phyloP scores from a whole-genome alignment of 2,329 filamentous ascomycete genomes.

The Trichoderma sp. region DNA sequence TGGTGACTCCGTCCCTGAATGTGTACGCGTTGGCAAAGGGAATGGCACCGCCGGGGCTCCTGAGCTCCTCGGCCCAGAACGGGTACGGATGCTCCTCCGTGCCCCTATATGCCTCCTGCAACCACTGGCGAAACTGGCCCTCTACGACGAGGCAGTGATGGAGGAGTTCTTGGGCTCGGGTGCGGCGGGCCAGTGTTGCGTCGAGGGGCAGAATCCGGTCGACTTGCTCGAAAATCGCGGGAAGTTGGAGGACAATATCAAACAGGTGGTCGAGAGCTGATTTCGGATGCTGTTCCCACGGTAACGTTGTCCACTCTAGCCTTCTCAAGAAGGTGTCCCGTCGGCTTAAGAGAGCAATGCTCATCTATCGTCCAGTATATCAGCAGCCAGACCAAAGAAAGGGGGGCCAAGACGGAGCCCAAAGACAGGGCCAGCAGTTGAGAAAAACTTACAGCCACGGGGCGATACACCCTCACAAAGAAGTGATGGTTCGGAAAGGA shows the following conservation, averaged over 20 bases:
- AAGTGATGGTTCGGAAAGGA: slow-evolving; percentile 60
- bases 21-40: slow-evolving; percentile 51
- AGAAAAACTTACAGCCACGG: slow-evolving; percentile 50
- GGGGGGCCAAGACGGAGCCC: background rate
- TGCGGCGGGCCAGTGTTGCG: slow-evolving; percentile 46
- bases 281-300: slow-evolving; percentile 57
- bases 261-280: slow-evolving; percentile 55
- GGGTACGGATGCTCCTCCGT: slow-evolving; percentile 38
- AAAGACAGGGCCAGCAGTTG: background rate
- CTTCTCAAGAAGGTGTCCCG: slow-evolving; percentile 54
- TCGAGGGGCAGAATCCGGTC: slow-evolving; percentile 48
- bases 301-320: slow-evolving; percentile 54
- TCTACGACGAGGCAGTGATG: slow-evolving; percentile 53
- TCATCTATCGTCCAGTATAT: slow-evolving; percentile 41
- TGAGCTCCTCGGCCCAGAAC: slow-evolving; percentile 47
- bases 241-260: slow-evolving; percentile 53
- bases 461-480: slow-evolving; percentile 58
- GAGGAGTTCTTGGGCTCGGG: slow-evolving; percentile 53
- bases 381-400: background rate
- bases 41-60: slow-evolving; percentile 38
- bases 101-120: slow-evolving; percentile 38
- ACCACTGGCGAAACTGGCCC: slow-evolving; percentile 53
- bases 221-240: slow-evolving; percentile 49
- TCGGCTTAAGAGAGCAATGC: slow-evolving; percentile 53
- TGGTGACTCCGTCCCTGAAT: slow-evolving; percentile 50